Evolutionary conservation across 768 basidiomycete genomes (phyloP), one percentile per base, ranked within the genome.

Genomic region (Pisolithus tinctorius): DNA sequence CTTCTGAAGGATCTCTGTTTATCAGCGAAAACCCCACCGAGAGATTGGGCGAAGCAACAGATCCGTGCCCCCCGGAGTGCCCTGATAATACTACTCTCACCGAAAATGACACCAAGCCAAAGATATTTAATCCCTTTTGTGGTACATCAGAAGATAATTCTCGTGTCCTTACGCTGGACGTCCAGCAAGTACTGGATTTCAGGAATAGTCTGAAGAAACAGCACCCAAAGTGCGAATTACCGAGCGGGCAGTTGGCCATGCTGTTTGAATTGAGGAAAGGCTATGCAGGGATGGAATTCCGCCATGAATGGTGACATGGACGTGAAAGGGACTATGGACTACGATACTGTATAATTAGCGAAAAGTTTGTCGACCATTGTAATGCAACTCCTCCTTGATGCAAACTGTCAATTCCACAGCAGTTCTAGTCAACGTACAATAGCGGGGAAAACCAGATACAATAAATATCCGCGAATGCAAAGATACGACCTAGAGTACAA

Each of bases 291-390:
- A 57, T 48, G 57, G 9, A 39, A 4, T 65, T 65, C 49, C 58
- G 56, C 8, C 64, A 62, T 20, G 53, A 58, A 31, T 64, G 63
- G 63, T 65, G 34, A 66, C 29, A 34, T n/a, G 25, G 26, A 16
- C 7, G n/a, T 26, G 25, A 3, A 16, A 26, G 14, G 42, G 13
- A 17, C 26, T 23, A 7, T 45, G 25, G 25, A 23, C 16, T 26
- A 29, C 43, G 27, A 34, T 34, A 34, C n/a, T 45, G 43, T 45
- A 45, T 27, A 5, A 14, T 34, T 14, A 34, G 13, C 14, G 34
- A 34, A 34, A 29, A 14, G 11, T 1, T 34, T 14, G 34, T 34
- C 34, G 4, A 34, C 34, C 34, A 34, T 14, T 13, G 34, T 34
- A 34, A 34, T 34, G 27, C 34, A 34, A 34, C 13, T 20, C 20